Evolutionary conservation across 371 early-diverging fungal genomes (phyloP), one percentile per base, ranked within the genome.

Genomic region (Mucor mucedo): DNA sequence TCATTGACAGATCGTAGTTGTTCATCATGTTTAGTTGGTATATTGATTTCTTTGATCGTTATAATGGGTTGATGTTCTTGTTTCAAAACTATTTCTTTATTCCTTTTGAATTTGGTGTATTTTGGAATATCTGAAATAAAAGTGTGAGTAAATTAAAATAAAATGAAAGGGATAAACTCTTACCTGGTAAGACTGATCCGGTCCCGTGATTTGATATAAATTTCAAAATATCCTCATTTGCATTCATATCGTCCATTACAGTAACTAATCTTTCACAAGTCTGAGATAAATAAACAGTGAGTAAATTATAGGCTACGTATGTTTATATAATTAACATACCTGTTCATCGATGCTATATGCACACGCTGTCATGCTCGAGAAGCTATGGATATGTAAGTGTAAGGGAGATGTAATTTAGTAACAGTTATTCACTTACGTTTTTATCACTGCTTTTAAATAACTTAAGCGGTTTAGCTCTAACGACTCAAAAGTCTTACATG

Each of bases 141-240:
- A 2, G 42, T 3, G 21, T 21, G 21, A 21, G 21, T 6, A 21
- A 6, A 21, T 14, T 16, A 8, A 21, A 47, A 27, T 47, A 4
- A 27, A 5, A 21, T 47, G 21, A 47, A 47, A 47, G 3, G 21
- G 21, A 45, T n/a, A 45, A 45, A 21, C 4, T 6, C 10, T 58
- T 62, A 55, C 62, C 55, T 40, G 62, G 62, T 39, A 55, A 44
- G n/a, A 21, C 29, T 8, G 55, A 48, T 8, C 62, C 62, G n/a
- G 62, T 62, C 30, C 49, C 39, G 21, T 62, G 33, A 40, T 39
- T 16, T 21, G n/a, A 45, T 32, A 62, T 39, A 13, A 62, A 62
- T 40, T 48, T 48, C 40, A 8, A 39, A 4, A 62, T 29, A 48
- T 62, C 40, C 33, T 39, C 40, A 29, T 39, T 30, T 4, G 27